A percentile compares a stretch with the other conserved stretches of the same genome.
These are phyloP conservation scores for Aquilaria sinensis DNA, from an alignment of 345 rosid genomes.

Conservation along the genomic window DNA sequence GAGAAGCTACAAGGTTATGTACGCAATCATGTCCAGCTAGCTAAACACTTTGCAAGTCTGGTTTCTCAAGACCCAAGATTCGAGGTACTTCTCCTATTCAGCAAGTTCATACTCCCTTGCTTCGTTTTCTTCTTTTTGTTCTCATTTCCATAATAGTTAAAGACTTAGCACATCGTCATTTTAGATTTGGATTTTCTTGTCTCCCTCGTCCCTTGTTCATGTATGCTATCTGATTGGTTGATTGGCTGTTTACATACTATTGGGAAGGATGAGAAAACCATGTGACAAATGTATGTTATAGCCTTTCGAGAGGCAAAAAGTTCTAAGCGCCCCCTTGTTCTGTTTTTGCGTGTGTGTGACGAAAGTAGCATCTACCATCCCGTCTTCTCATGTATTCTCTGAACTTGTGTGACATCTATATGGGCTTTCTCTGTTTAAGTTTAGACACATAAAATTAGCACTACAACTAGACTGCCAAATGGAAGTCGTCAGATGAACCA, in stretches of 20 bases:
- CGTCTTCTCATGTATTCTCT: too few species aligned
- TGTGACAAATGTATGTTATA: too few species aligned
- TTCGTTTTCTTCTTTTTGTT: neutral
- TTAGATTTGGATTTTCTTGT: neutral
- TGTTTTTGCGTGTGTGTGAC: too few species aligned
- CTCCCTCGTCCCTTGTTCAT: too few species aligned
- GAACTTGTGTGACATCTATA: too few species aligned
- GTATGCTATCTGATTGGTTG: too few species aligned
- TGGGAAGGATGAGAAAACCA: too few species aligned
- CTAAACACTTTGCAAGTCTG: slow-evolving; percentile 55
- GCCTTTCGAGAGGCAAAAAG: too few species aligned
- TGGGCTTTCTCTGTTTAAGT: too few species aligned
- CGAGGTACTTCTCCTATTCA: slow-evolving; percentile 46
- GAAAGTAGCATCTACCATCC: too few species aligned
- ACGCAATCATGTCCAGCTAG: slow-evolving; percentile 77
- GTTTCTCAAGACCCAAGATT: slow-evolving; percentile 57
- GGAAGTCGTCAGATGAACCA: neutral
- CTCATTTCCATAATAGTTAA: neutral
- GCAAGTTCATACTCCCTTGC: neutral
- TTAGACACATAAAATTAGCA: neutral
- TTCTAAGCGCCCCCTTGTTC: too few species aligned
- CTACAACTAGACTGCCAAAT: neutral
- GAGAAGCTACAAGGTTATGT: slow-evolving; percentile 58
- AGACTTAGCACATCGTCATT: neutral
- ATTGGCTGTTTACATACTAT: too few species aligned